Evolutionary conservation across 257 asterid genomes (phyloP).

Genomic region (Solanum verrucosum): DNA sequence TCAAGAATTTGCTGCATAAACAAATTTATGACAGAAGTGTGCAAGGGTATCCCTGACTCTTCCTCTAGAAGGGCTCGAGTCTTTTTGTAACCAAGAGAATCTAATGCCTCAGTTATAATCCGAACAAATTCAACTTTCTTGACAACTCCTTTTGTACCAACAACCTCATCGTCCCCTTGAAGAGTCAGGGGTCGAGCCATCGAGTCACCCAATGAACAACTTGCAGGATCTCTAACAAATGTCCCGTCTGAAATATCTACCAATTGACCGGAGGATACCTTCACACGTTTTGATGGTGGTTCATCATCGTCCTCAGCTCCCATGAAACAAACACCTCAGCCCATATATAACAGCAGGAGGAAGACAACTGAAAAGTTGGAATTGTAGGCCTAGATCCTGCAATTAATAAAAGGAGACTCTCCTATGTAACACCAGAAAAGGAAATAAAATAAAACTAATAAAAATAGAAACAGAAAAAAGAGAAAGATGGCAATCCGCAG

Average conservation of each 20-base stretch:
- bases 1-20: constrained; percentile 66
- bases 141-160: constrained; percentile 64
- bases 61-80: constrained; percentile 57
- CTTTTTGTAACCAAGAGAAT: constrained; percentile 72
- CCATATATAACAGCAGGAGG: constrained; percentile 34
- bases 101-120: constrained; percentile 68
- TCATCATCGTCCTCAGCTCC: constrained; percentile 80
- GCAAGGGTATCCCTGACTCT: constrained; percentile 70
- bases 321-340: constrained; percentile 79
- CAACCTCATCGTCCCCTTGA: constrained; percentile 59
- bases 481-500: neutral
- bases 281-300: constrained; percentile 85
- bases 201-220: constrained; percentile 38
- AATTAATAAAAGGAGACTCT: neutral
- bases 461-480: neutral
- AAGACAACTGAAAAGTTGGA: constrained; percentile 1
- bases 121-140: constrained; percentile 68
- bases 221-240: constrained; percentile 36
- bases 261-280: constrained; percentile 38
- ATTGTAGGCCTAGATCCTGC: constrained; percentile 7
- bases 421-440: neutral
- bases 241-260: constrained; percentile 41
- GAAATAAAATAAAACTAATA: neutral
- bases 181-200: constrained; percentile 60
- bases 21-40: constrained; percentile 39